Base-by-base conservation (phyloP, 108 stramenopile genomes). In the Parietichytrium sp. region DNA sequence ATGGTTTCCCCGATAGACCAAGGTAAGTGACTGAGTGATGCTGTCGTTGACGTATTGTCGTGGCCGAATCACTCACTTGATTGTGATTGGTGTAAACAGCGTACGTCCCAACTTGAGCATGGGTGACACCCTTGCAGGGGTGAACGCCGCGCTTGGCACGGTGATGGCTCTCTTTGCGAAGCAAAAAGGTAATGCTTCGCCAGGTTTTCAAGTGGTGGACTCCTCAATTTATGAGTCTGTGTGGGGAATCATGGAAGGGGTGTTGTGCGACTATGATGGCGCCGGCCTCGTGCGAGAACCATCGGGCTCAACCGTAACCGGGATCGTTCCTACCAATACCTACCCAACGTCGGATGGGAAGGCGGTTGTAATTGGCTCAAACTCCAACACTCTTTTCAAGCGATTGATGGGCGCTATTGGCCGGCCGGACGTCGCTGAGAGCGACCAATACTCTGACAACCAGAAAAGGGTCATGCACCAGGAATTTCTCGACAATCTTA, bases 191-290 rank as follows among this genome's bases (percentile, higher is more conserved):
- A 72, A 72, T 42, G 38, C 61, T 7, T n/a, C 36, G 23, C 38
- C 61, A n/a, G 10, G 33, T 15, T 72, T 45, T 72, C 61, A 72
- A 42, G 61, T 72, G 13, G 61, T 72, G 38, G 61, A 72, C 42
- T 33, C 61, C 15, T 33, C 29, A 16, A 72, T 72, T 27, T 72
- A 45, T 38, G 61, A 72, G 61, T 72, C 61, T 7, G 61, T 72
- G 29, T 72, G 61, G 61, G n/a, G 45, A 10, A 45, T 72, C 61
- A 72, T 72, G 61, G 61, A 72, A 42, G 61, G 61, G 23, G 61
- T 72, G 13, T 27, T 72, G 61, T 25, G 20, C 6, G 61, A 72
- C 33, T 72, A 72, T 25, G 61, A 72, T 2, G 61, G 61, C 61
- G 61, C 36, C 23, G 61, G 61, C 61, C 61, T 72, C 20, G 61